Evolutionary conservation across 83 land plant species (phyloP), one percentile per base, ranked within the genome.

Genomic region (Larix sibirica): DNA sequence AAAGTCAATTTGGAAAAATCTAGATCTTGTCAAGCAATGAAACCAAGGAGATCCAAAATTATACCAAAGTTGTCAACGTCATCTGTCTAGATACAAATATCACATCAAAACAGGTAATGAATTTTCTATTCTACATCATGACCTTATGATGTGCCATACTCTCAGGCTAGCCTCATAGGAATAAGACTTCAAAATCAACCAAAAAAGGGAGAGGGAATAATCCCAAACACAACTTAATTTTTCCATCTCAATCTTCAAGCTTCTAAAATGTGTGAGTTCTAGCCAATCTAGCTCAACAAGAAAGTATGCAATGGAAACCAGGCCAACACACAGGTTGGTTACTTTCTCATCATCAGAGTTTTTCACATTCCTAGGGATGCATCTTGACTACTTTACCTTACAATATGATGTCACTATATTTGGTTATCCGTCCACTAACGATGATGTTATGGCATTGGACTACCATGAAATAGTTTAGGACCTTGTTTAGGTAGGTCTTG

Each of bases 401-500:
- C 33, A 50, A 13, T 42, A 61, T 20, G 18, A 17, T 36, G 18
- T n/a, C 69, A 50, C 73, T 88, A 86, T 3, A 84, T 84, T 64
- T 91, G 80, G 36, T 87, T 86, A 80, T 83, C 68, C 31, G 79
- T 81, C 91, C 88, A 85, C 38, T 87, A 76, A 77, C 90, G 83
- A 71, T 86, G 88, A 20, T 81, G 68, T 73, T 79, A 80, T 24
- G 61, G 33, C 13, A 85, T 87, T 44, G 82, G 82, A 33, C 77
- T 89, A 50, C 80, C 54, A 60, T 86, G 80, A 58, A 24, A 76
- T 14, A 68, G 80, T 61, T 86, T 81, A 77, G 78, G 71, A 3
- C 86, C 84, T 21, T 86, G 90, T 84, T 88, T 93, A 1, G 94
- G 95, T 8, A 91, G 84, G 80, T 90, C 90, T 56, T 83, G 83